Base-by-base conservation (phyloP, 805 yeast species). In the Cyberlindnera amylophila region DNA sequence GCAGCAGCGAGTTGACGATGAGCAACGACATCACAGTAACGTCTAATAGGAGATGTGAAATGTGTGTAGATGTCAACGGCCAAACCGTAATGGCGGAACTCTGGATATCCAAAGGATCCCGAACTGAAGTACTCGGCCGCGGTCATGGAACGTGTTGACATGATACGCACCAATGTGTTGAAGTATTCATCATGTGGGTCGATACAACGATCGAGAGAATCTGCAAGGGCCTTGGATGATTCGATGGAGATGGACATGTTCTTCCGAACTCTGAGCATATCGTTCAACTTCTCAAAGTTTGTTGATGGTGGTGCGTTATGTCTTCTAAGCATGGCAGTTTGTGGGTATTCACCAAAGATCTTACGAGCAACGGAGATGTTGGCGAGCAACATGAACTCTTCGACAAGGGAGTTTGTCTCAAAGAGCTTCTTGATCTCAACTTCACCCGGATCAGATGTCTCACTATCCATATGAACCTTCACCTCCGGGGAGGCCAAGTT, bases 81-180 rank as follows among this genome's bases (percentile, higher is more conserved):
- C 50, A 93, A 74, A 63, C 99, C 99, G 64, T 93, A 93, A 72
- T 93, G 99, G 49, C 83, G 79, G 71, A 87, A 93, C 51, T 93
- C 99, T 12, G 95, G 81, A 59, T 88, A 87, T 9, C 95, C 86
- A 57, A 74, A 87, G 13, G 85, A 80, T 8, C 99, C 98, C 0
- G 96, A 79, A 10, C 95, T 81, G 68, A 93, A 93, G 61, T 93
- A 93, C 61, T 91, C 97, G 2, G 99, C 99, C 2, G 99, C 96
- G 85, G 89, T 87, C 99, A 93, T 93, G 66, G 98, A 91, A 57
- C 99, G 77, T 0, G 99, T 93, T 7, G 97, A 93, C 96, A 93
- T 84, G 51, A 93, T 93, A 64, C 99, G 81, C 6, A 91, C 72
- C 54, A 93, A 72, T 0, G 97, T 93, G 65, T 93, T 93, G 75